Base-by-base conservation (phyloP, 1,284 basidiomycete genomes). In the Fomitopsis palustris region DNA sequence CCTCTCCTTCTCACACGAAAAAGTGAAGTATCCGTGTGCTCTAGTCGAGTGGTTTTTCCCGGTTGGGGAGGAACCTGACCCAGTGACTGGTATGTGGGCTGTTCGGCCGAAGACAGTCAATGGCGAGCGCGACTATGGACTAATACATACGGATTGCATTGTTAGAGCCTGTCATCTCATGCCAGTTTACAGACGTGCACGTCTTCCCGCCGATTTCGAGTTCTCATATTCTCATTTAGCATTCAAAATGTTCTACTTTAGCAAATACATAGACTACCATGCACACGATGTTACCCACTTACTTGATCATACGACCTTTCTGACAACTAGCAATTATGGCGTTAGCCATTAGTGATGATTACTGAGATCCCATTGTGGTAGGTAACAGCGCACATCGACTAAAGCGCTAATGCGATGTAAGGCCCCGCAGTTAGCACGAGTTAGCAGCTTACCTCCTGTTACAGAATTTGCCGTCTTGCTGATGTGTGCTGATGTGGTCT, bases 191-290 rank as follows among this genome's bases (percentile, higher is more conserved):
- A 59, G 60, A 1, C 23, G 21, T 4, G 27, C 12, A 58, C 52
- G 7, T 33, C 49, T 76, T 21, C 72, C 74, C 4, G 23, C 53
- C 7, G 55, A 66, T 17, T 70, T 73, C 29, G 52, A 67, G 52
- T 66, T 61, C 58, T 43, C 58, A 0, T 10, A 67, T 12, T 60
- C 70, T 4, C 59, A 73, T 1, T 65, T 71, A 62, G 61, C 62
- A 0, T 76, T 75, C 55, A 10, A 60, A 14, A 38, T 62, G 3
- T 74, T 65, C 62, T 72, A 64, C 64, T 60, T 73, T 14, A 76
- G 72, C 56, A 65, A 60, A 27, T 73, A 66, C 61, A 60, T 64
- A 52, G 72, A 76, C 55, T 68, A 74, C n/a, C n/a, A n/a, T 61
- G 57, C 65, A 4, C 64, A 69, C 58, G 67, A 52, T 39, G 38